Base-by-base conservation (phyloP, 495 filamentous ascomycete species). In the Penicillium paxilli region DNA sequence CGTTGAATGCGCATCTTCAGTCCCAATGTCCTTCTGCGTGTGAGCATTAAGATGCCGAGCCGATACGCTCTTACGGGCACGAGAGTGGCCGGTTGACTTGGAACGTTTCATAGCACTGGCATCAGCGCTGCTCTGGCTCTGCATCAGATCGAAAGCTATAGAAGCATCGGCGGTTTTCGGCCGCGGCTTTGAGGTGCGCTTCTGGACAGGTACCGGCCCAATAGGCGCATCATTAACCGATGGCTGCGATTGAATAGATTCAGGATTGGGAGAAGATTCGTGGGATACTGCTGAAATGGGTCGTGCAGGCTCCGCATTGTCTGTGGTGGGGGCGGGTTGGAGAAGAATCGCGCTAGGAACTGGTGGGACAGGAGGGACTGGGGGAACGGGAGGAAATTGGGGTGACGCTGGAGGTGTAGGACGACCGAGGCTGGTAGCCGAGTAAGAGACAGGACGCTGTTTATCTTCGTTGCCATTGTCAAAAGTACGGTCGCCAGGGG, bases 241-340 rank as follows among this genome's bases (percentile, higher is more conserved):
- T 25, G 28, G 53, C 11, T 60, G 51, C 9, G 59, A 51, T 24
- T 84, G 78, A 17, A 85, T 71, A 4, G 81, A 86, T 22, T 75
- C 72, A 37, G 82, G 66, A 20, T 81, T 90, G 57, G 83, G 89
- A 40, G 87, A 84, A 0, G 87, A 86, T 53, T 91, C 88, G 7
- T 83, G 86, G 2, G 89, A 93, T 7, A 89, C 80, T 7, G 88
- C 77, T 9, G 89, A 91, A 7, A 89, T 66, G 0, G 88, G 88
- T 8, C 87, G 82, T 57, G 88, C 87, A 2, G 85, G 74, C 76
- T 60, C 87, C 78, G 0, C 81, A 82, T 61, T 86, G 84, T 42
- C 83, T 79, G 55, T 87, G 82, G 17, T 80, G 63, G 56, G 76
- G 63, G 49, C 82, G 71, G 33, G 78, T 26, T 64, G 64, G 6